Base-by-base conservation (phyloP, 2,329 filamentous ascomycete genomes). In the Fusarium marasasianum region DNA sequence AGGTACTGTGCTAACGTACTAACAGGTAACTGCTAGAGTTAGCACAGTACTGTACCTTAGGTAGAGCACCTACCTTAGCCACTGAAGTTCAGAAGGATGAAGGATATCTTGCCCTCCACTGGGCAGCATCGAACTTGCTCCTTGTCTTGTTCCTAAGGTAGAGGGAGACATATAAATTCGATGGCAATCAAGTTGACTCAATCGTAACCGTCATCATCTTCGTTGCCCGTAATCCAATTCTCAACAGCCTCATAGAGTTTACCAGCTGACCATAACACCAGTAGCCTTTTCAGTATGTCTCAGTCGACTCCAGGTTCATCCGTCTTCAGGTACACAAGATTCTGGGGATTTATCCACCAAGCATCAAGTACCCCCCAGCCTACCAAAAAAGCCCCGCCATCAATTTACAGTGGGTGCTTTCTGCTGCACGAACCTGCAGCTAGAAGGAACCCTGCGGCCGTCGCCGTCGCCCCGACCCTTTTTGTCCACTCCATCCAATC, bases 361-460 rank as follows among this genome's bases (percentile, higher is more conserved):
- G 53, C 24, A 22, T 41, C 15, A 72, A 53, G 70, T 73, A 57
- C 45, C n/a, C n/a, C n/a, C 20, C 33, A 41, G 13, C 37, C 44
- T 53, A n/a, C 48, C 24, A 48, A 41, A 37, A 41, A 53, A 44
- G 66, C 58, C 66, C 71, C 62, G 68, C 71, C 62, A 71, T 73
- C 71, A 67, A 72, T 74, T 74, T 74, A 74, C 67, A 57, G 45
- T 57, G 65, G 53, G 33, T 45, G 69, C 38, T 45, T 51, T 55
- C 31, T 54, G 44, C 56, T 66, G 71, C 66, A 71, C 56, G 60
- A 69, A 66, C 58, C 72, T 69, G 57, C 67, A 69, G 58, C 63
- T 69, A 65, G 66, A 63, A 63, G 47, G 60, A 74, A 75, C 72
- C 72, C 68, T 75, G 67, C 71, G 71, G 71, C 63, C 61, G 71